These are phyloP conservation scores for Eutrema heterophyllum DNA, from an alignment of 345 rosid species.

Conservation along the genomic window DNA sequence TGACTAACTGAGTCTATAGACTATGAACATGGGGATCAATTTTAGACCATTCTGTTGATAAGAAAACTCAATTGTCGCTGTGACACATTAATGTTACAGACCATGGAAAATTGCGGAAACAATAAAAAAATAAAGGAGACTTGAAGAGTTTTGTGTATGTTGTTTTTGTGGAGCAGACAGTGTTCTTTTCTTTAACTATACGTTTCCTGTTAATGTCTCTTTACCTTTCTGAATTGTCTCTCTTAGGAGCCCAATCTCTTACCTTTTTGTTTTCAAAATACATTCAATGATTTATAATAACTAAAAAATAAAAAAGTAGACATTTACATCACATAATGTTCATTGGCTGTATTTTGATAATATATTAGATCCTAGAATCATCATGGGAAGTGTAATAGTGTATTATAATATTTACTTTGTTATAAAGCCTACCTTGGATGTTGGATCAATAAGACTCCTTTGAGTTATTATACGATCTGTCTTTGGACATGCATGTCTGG, in stretches of 20 bases:
- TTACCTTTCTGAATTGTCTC: conserved; percentile 32
- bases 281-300: conserved; percentile 1
- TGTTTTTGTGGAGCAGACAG: conserved; percentile 35
- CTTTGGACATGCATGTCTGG: conserved; percentile 38
- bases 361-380: conserved; percentile 15
- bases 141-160: conserved; percentile 26
- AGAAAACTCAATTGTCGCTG: conserved; percentile 29
- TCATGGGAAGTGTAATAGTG: conserved; percentile 12
- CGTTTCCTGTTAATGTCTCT: conserved; percentile 33
- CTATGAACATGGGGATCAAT: conserved; percentile 20
- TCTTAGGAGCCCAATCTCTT: conserved; percentile 21
- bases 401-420: conserved; percentile 6
- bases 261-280: neutral
- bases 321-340: conserved; percentile 26
- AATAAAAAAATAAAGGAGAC: conserved; percentile 4
- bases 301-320: neutral
- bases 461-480: conserved; percentile 28
- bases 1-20: conserved; percentile 17
- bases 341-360: conserved; percentile 15
- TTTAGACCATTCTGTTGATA: conserved; percentile 24
- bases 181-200: conserved; percentile 32
- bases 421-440: conserved; percentile 29
- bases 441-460: conserved; percentile 31
- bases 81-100: conserved; percentile 25
- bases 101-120: conserved; percentile 14